phyloP scores from a whole-genome alignment of 73 alveolate genomes.

The Diophrys appendiculata region DNA sequence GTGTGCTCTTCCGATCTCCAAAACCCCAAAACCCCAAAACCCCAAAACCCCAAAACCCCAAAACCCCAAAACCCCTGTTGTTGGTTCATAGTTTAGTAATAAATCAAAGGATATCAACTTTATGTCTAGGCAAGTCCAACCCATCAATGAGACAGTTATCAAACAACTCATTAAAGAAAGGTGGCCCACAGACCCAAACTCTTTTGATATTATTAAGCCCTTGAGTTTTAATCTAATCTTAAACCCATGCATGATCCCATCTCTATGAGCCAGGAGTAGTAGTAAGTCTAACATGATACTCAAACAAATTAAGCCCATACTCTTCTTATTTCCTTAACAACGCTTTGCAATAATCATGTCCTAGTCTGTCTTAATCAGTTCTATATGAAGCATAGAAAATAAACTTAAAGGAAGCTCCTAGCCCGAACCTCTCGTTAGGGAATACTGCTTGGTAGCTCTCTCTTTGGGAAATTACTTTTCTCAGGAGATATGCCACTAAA shows the following conservation, averaged over 20 bases:
- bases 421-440: constrained; percentile 7
- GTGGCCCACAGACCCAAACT: constrained; percentile 18
- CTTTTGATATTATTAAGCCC: neutral
- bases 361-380: neutral
- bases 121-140: neutral
- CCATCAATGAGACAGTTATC: neutral
- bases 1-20: too few relatives aligned
- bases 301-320: neutral
- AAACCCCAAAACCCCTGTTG: too few relatives aligned
- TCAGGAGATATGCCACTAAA: constrained; percentile 33
- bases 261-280: neutral
- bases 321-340: neutral
- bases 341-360: neutral
- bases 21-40: too few relatives aligned
- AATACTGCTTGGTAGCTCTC: constrained; percentile 6
- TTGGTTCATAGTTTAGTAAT: too few relatives aligned
- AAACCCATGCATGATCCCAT: neutral
- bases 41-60: too few relatives aligned
- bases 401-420: constrained; percentile 14
- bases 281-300: neutral
- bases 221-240: neutral
- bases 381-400: neutral
- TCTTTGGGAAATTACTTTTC: constrained; percentile 15
- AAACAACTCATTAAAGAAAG: neutral
- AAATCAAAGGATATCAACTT: neutral